A percentile compares a stretch with the other conserved stretches of the same genome.
Conservation (phyloP, 73 alveolate genomes). For the Symbiodinium pilosum region DNA sequence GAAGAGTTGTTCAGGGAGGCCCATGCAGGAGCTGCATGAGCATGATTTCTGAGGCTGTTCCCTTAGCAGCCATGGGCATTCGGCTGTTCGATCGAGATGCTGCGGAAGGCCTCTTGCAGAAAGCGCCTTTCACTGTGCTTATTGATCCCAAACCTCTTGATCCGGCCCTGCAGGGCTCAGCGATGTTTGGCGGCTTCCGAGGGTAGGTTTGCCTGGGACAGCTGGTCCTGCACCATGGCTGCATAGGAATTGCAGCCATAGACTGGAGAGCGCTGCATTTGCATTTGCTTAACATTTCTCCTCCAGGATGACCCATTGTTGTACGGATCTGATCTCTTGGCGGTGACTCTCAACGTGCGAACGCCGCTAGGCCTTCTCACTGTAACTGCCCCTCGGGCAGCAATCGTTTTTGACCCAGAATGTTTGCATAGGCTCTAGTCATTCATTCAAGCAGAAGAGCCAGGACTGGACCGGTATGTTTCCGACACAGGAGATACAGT, state of each 20-base stretch:
- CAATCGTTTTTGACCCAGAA: background rate
- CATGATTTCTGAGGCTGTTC: background rate
- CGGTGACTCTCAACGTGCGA: background rate
- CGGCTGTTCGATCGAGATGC: background rate
- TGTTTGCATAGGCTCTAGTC: background rate
- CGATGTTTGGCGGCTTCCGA: background rate
- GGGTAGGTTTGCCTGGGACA: background rate
- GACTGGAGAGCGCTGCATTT: too few species aligned
- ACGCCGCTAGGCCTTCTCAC: background rate
- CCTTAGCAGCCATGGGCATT: background rate
- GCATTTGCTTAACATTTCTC: too few species aligned
- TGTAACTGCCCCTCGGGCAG: background rate
- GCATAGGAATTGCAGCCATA: background rate
- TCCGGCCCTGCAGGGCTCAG: background rate
- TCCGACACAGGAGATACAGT: background rate
- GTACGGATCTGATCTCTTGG: background rate
- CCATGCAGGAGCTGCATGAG: too few species aligned
- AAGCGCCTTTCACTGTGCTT: background rate
- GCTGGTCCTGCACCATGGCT: background rate
- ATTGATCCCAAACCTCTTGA: too few species aligned
- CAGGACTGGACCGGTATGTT: background rate
- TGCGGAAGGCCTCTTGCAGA: background rate
- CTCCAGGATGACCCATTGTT: background rate
- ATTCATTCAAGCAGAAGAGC: too few species aligned
- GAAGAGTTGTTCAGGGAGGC: background rate